phyloP scores from a whole-genome alignment of 371 early-diverging fungal species.

The Actinomucor elegans region DNA sequence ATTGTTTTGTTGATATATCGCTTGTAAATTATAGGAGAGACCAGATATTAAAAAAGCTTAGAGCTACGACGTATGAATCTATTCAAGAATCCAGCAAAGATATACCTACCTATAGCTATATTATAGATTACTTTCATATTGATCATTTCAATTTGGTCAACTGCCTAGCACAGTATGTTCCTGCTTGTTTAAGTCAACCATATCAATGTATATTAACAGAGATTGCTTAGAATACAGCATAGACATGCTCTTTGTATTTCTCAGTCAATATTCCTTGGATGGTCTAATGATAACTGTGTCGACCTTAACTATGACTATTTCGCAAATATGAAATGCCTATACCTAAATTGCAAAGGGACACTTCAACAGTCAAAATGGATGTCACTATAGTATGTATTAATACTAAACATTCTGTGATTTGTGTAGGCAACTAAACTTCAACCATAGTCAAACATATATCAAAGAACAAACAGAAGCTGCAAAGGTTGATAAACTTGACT shows the following conservation, averaged over 20 bases:
- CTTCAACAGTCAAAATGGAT: too few species aligned
- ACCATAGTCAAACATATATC: too few species aligned
- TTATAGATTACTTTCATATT: not conserved
- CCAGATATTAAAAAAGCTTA: not conserved
- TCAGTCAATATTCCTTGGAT: not conserved
- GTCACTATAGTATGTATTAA: too few species aligned
- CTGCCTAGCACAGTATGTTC: not conserved
- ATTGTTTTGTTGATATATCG: too few species aligned
- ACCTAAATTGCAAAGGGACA: too few species aligned
- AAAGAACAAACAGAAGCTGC: too few species aligned
- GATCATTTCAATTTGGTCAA: not conserved
- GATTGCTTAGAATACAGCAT: not conserved
- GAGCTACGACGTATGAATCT: not conserved
- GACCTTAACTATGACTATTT: too few species aligned
- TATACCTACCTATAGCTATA: not conserved
- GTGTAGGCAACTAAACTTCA: too few species aligned
- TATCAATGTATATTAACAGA: not conserved
- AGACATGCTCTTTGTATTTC: not conserved
- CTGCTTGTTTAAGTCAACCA: too few species aligned
- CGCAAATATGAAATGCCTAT: too few species aligned
- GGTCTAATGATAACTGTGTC: not conserved
- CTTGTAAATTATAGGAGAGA: not conserved
- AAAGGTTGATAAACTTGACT: too few species aligned
- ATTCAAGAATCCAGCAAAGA: not conserved
- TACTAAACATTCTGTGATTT: too few species aligned